Evolutionary conservation across 2,329 filamentous ascomycete genomes (phyloP), one percentile per base, ranked within the genome.

Genomic region (Cryphonectria naterciae): DNA sequence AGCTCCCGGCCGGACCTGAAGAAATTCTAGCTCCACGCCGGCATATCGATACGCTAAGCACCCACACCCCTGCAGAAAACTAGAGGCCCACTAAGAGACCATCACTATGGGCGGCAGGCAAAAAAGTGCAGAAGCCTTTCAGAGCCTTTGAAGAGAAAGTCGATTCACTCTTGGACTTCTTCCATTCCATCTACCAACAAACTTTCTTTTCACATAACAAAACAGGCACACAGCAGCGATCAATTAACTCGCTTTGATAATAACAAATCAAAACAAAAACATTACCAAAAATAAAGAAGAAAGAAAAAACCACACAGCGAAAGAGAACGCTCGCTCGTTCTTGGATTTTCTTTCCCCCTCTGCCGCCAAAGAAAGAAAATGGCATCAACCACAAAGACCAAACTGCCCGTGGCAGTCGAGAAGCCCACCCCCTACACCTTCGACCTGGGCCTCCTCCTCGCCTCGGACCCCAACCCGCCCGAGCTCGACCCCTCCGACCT

Each of bases 391-490:
- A 25, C 81, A 67, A 74, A 65, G 41, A 80, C 82, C 73, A 88
- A 87, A 77, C 83, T 89, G 71, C 87, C 89, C 61, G 85, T 92
- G 73, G 88, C 86, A 22, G 92, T 94, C 78, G 86, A 91, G 73
- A 97, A 97, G 83, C 91, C 94, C 5, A 97, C 92, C 8, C 94
- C 95, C 13, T 97, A 97, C 85, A 94, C 90, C 75, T 98, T 97
- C 84, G 94, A 98, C 81, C 91, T 98, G n/a, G 85, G 94, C 75
- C 90, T 97, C 79, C 91, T 98, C 68, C 88, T 97, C 79, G 92
- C 90, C 81, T 91, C 91, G 78, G 96, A 98, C 83, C 89, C 94
- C 54, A 98, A 98, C 83, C 93, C 95, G 2, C 84, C 96, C 67
- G 83, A 87, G 65, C 82, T 90, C 73, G 82, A 87, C 76, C 81